Percentiles rank a stretch among this genome's conserved stretches.
Conservation (phyloP, 352 stramenopile genomes). For the Globisporangium radiosum region DNA sequence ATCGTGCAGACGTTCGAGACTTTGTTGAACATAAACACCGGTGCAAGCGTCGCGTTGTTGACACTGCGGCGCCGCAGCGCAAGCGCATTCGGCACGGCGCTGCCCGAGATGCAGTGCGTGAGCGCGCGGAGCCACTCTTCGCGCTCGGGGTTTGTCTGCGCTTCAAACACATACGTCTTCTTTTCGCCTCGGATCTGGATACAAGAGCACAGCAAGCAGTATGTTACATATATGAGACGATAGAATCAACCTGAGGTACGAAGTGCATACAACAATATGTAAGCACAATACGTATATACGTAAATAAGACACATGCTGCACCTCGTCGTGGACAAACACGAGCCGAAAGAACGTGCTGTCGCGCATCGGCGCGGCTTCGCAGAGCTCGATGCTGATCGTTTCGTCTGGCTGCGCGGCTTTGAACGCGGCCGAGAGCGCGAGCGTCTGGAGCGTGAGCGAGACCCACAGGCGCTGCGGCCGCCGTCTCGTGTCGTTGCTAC, state of each 20-base stretch:
- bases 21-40: slow-evolving; percentile 87
- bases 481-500: slow-evolving; percentile 6
- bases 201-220: background rate
- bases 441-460: slow-evolving; percentile 65
- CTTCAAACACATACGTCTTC: slow-evolving; percentile 60
- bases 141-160: slow-evolving; percentile 49
- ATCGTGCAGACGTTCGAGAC: slow-evolving; percentile 83
- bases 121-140: slow-evolving; percentile 81
- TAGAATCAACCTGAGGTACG: too few species aligned
- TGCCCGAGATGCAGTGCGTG: slow-evolving; percentile 66
- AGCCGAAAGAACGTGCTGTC: slow-evolving; percentile 50
- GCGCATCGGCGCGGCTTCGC: slow-evolving; percentile 42
- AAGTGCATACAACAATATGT: too few species aligned
- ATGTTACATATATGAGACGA: background rate
- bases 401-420: slow-evolving; percentile 63
- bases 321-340: slow-evolving; percentile 32
- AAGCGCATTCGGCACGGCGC: slow-evolving; percentile 25
- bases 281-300: too few species aligned
- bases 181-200: slow-evolving; percentile 22
- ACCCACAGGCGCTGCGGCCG: slow-evolving; percentile 58
- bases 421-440: slow-evolving; percentile 63
- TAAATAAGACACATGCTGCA: background rate
- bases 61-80: slow-evolving; percentile 63
- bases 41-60: slow-evolving; percentile 64
- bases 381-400: slow-evolving; percentile 52